phyloP scores from a whole-genome alignment of 2,329 filamentous ascomycete species.

The Neurospora sp. region DNA sequence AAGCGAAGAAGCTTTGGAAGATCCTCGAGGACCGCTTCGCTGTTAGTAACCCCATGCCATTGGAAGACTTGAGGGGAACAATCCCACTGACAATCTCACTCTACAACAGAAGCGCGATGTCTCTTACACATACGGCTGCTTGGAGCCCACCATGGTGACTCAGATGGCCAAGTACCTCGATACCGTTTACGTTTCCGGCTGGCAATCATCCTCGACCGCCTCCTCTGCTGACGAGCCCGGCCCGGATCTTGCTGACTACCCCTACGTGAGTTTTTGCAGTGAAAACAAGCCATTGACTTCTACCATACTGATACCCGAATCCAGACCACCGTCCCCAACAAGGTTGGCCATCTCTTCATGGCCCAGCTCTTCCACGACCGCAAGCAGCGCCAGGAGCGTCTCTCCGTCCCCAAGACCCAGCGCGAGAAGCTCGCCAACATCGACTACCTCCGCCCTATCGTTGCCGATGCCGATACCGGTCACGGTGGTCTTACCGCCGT shows the following conservation, averaged over 20 bases:
- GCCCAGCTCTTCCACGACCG: constrained; percentile 99
- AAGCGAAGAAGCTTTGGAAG: constrained; percentile 90
- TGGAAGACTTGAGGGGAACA: neutral
- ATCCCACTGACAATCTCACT: neutral
- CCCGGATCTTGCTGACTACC: constrained; percentile 96
- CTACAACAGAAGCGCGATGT: constrained; percentile 61
- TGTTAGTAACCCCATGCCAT: neutral
- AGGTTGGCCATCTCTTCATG: constrained; percentile 95
- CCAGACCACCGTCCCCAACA: constrained; percentile 94
- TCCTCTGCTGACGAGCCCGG: constrained; percentile 92
- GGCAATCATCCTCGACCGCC: constrained; percentile 96
- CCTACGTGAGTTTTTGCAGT: constrained; percentile 52
- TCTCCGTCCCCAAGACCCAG: constrained; percentile 63
- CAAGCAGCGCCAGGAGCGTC: constrained; percentile 92
- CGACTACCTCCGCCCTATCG: constrained; percentile 91
- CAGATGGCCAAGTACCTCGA: constrained; percentile 99
- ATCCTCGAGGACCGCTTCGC: constrained; percentile 80
- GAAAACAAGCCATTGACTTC: neutral
- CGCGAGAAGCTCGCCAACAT: constrained; percentile 67
- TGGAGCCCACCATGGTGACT: constrained; percentile 96
- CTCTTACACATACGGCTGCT: constrained; percentile 91
- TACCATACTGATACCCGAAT: constrained; percentile 1
- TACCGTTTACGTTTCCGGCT: constrained; percentile 96
- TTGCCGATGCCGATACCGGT: constrained; percentile 94
- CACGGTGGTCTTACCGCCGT: constrained; percentile 96